Evolutionary conservation across 305 asterid species (phyloP).

Genomic region (Fraxinus latifolia): DNA sequence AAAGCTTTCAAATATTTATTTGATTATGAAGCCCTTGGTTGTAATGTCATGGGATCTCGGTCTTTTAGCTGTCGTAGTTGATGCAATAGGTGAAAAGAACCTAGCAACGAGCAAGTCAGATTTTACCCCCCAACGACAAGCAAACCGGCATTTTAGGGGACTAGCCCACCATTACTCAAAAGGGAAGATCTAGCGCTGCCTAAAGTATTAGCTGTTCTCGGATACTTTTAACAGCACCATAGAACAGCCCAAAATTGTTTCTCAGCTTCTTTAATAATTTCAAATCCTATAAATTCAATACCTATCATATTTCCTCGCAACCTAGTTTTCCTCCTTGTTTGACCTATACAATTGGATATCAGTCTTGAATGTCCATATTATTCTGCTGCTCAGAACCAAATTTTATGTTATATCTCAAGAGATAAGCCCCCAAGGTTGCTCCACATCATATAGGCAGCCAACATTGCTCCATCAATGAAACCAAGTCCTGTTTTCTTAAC

Average conservation of each 20-base stretch:
- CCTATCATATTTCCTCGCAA: neutral
- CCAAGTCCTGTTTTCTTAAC: neutral
- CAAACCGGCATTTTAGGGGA: no score
- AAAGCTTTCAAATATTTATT: neutral
- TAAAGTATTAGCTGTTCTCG: neutral
- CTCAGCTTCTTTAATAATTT: neutral
- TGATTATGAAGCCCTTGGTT: neutral
- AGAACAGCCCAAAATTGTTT: neutral
- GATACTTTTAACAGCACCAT: neutral
- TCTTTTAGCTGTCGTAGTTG: neutral
- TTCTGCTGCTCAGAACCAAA: neutral
- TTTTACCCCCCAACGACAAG: no score
- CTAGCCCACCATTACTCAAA: no score
- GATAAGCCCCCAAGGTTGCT: neutral
- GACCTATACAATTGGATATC: neutral
- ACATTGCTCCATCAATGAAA: neutral
- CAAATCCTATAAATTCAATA: neutral
- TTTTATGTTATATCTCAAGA: neutral
- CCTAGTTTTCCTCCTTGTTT: neutral
- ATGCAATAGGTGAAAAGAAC: no score
- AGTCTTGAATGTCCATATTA: neutral
- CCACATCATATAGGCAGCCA: neutral
- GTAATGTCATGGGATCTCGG: neutral
- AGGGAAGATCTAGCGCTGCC: neutral
- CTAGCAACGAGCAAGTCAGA: no score